Evolutionary conservation across 345 rosid species (phyloP), one percentile per base, ranked within the genome.

Genomic region (Melaleuca quinquenervia): DNA sequence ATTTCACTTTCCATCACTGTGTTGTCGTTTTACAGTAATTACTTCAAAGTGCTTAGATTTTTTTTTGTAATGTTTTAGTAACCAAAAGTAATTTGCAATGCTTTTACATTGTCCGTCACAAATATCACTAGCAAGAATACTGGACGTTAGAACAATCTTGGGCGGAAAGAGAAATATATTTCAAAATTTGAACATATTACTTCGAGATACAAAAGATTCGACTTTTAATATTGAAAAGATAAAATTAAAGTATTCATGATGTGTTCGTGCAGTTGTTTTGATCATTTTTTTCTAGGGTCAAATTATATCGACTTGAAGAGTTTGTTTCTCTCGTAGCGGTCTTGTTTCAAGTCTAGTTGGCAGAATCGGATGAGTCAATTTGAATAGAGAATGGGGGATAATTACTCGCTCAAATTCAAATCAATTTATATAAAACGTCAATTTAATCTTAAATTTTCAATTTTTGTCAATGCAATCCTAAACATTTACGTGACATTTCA

Each of bases 391-490:
- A 54, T 54, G 58, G n/a, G 10, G n/a, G n/a, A 54, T 54, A 54
- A 54, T 22, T 22, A 54, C 12, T 54, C n/a, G 9, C 8, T 54
- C 58, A 8, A 1, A 8, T 12, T 22, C 22, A 22, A 22, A 54
- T 21, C 3, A 21, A 21, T 8, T 22, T n/a, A 1, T 54, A 54
- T 12, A 2, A 0, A 22, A n/a, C 9, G 0, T 2, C 11, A 22
- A 22, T 22, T 22, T 2, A 22, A 5, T 22, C n/a, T 1, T 54
- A 3, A 54, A 22, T 2, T 22, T 54, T 54, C 3, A 8, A 22
- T 8, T 54, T 22, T 22, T 54, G 3, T 2, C 2, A 22, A 54
- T 54, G n/a, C 1, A 22, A 54, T 54, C 26, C 11, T 54, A 54
- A 8, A 22, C 6, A 11, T 10, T 24, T 24, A 13, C 13, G 13